Evolutionary conservation across 495 filamentous ascomycete genomes (phyloP), one percentile per base, ranked within the genome.

Genomic region (Aspergillus hancockii): DNA sequence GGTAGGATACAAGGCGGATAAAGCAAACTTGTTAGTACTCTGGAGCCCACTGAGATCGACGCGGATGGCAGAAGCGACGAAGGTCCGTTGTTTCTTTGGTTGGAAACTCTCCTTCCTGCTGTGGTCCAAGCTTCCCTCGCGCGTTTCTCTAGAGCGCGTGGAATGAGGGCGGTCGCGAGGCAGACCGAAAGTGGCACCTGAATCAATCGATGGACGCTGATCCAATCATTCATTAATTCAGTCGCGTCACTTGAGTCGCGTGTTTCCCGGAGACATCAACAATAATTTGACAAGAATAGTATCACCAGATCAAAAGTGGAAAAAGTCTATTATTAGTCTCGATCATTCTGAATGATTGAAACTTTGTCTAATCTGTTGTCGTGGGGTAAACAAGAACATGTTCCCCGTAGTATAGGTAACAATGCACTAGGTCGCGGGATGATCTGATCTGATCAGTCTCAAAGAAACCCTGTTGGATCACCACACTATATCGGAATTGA

Each of bases 161-260:
- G 60, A 63, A 66, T 62, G 60, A 58, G 63, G 52, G 63, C 56
- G 54, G 63, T 60, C 63, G 59, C 63, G 63, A 56, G 40, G 43
- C 36, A 41, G 34, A 32, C 21, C 56, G 56, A 41, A 49, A 51
- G 43, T 59, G 55, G 54, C 57, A 40, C 57, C 40, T 21, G 51
- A 53, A 52, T 54, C 18, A 36, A 55, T 38, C 53, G 22, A 45
- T 59, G 61, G 21, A 23, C 59, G 60, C 61, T 62, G 59, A 50
- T 54, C 63, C 58, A 69, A 69, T 66, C 63, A 60, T 51, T 61
- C 38, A 54, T 31, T 10, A 16, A 41, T 49, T 43, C 54, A 36
- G 57, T 64, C 66, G 63, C 66, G 63, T 66, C 57, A 59, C 38
- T 22, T 23, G 43, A 47, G 43, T 47, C 43, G 43, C 43, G 43